Conservation (phyloP, 73 alveolate genomes). For the Blepharisma japonicum region DNA sequence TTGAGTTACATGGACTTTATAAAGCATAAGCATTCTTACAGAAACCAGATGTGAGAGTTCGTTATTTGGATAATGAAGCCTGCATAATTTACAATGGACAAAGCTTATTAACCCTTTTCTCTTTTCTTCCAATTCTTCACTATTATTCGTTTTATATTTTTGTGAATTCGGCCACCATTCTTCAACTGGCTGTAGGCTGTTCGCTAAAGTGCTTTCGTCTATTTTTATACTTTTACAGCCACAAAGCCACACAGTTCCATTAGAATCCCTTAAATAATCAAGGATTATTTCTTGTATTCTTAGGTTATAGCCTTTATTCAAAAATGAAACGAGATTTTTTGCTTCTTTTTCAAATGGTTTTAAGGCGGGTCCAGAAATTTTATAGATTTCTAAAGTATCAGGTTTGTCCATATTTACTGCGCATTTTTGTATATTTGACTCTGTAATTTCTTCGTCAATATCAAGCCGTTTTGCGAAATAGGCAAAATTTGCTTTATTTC, state of each 20-base stretch:
- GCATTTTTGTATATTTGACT: neutral
- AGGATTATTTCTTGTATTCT: conserved; percentile 25
- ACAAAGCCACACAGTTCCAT: conserved; percentile 7
- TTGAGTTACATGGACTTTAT: conserved; percentile 12
- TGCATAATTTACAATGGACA: conserved; percentile 30
- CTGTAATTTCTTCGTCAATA: neutral
- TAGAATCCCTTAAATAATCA: conserved; percentile 12
- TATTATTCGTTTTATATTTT: neutral
- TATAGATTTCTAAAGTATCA: conserved; percentile 5
- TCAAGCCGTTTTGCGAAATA: neutral
- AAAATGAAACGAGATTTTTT: neutral
- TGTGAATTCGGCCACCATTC: conserved; percentile 27
- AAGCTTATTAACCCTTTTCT: neutral
- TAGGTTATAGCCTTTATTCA: conserved; percentile 10
- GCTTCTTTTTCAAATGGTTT: conserved; percentile 23
- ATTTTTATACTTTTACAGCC: conserved; percentile 23
- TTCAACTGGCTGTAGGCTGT: neutral
- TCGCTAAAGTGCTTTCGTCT: neutral
- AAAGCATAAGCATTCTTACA: conserved; percentile 32
- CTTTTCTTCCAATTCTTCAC: neutral
- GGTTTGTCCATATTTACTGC: conserved; percentile 1
- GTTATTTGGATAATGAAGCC: neutral
- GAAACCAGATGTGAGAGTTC: conserved; percentile 26
- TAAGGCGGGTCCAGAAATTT: conserved; percentile 4
- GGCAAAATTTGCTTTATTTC: conserved; percentile 32